These are phyloP conservation scores for Ascochyta clinopodiicola DNA, from an alignment of 2,329 filamentous ascomycete genomes.

Conservation along the genomic window DNA sequence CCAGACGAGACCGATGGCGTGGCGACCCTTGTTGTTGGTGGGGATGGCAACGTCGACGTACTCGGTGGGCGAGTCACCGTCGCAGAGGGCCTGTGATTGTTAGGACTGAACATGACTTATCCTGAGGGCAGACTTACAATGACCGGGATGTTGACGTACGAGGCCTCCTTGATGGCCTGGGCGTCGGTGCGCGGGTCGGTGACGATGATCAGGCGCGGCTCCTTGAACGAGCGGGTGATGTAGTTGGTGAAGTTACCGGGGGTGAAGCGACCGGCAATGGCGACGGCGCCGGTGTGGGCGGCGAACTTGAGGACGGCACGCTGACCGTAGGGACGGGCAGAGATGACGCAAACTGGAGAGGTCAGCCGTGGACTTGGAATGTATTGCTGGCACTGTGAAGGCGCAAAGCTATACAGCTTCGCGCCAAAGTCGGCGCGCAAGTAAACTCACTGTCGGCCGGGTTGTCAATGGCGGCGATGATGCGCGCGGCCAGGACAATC, in stretches of 20 bases:
- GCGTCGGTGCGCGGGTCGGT: conserved; percentile 99
- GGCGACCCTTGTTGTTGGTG: conserved; percentile 99
- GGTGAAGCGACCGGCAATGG: conserved; percentile 99
- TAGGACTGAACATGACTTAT: too few species aligned
- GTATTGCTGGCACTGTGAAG: too few species aligned
- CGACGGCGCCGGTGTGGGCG: conserved; percentile 94
- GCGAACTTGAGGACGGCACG: conserved; percentile 99
- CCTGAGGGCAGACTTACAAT: too few species aligned
- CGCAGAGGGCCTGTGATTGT: conserved; percentile 94
- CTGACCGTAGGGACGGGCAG: conserved; percentile 98
- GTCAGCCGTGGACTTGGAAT: conserved; percentile 15
- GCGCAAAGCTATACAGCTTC: too few species aligned
- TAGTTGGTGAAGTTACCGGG: conserved; percentile 99
- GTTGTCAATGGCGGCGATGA: conserved; percentile 99
- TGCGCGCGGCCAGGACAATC: conserved; percentile 97
- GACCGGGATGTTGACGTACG: conserved; percentile 99
- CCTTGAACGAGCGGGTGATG: conserved; percentile 99
- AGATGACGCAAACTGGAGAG: conserved; percentile 76
- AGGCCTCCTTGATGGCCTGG: conserved; percentile 99
- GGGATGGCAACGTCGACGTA: conserved; percentile 99
- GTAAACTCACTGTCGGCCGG: conserved; percentile 82
- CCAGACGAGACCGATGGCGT: conserved; percentile 98
- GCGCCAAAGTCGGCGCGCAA: background rate
- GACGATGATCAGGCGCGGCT: conserved; percentile 98
- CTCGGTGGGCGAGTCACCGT: conserved; percentile 99